Conservation (phyloP, 1,139 yeast species). For the Candida dubliniensis region DNA sequence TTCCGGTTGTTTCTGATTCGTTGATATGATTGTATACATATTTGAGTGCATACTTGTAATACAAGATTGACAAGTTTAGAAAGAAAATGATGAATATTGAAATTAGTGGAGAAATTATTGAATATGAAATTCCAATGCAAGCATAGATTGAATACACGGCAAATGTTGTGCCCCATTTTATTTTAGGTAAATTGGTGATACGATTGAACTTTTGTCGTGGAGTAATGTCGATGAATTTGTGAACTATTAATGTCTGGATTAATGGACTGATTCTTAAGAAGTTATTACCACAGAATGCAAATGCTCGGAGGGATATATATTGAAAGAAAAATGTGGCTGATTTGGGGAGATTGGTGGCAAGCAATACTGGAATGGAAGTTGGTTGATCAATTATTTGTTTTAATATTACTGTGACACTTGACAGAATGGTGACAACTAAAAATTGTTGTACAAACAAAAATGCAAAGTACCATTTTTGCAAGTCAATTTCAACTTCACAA, state of each 20-base stretch:
- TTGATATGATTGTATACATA: constrained; percentile 51
- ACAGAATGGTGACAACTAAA: constrained; percentile 79
- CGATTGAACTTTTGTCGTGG: constrained; percentile 59
- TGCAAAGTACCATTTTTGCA: constrained; percentile 67
- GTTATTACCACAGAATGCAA: constrained; percentile 69
- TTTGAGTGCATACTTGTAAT: constrained; percentile 69
- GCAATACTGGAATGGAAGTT: constrained; percentile 63
- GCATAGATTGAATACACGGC: constrained; percentile 77
- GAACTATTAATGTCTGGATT: constrained; percentile 35
- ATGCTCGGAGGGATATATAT: constrained; percentile 68
- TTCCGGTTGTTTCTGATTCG: constrained; percentile 67
- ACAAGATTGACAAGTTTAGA: constrained; percentile 54
- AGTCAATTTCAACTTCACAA: constrained; percentile 54
- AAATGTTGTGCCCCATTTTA: constrained; percentile 77
- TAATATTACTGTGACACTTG: constrained; percentile 70
- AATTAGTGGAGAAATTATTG: constrained; percentile 77
- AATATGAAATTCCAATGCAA: constrained; percentile 72
- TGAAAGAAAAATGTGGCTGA: constrained; percentile 82
- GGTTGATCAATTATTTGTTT: constrained; percentile 70
- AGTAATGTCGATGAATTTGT: constrained; percentile 46
- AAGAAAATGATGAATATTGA: constrained; percentile 61
- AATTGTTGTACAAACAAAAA: constrained; percentile 82
- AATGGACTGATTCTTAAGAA: constrained; percentile 57
- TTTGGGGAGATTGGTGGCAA: constrained; percentile 77
- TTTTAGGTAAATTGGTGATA: constrained; percentile 40